Conservation (phyloP, 148 eudicot genomes). For the Chenopodium suecicum region DNA sequence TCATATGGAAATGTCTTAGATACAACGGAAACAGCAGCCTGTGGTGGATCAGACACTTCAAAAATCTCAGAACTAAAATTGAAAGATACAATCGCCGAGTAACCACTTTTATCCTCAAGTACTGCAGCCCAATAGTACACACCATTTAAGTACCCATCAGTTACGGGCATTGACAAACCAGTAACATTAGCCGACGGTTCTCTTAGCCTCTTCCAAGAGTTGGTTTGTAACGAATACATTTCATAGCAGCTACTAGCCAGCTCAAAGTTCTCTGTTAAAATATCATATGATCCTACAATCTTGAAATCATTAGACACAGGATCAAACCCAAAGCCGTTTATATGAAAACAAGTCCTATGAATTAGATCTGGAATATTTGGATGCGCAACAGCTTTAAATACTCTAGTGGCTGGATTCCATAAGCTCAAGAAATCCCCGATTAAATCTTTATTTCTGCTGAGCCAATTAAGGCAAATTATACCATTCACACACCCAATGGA, state of each 20-base stretch:
- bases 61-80: constrained; percentile 17
- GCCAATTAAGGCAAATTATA: background rate
- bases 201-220: constrained; percentile 21
- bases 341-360: background rate
- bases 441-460: too few relatives aligned
- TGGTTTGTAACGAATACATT: constrained; percentile 20
- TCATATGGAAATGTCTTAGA: too few relatives aligned
- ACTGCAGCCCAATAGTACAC: constrained; percentile 4
- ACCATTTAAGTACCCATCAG: constrained; percentile 6
- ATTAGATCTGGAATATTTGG: background rate
- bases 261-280: background rate
- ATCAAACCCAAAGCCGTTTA: constrained; percentile 1
- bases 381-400: constrained; percentile 6
- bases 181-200: background rate
- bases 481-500: constrained; percentile 16
- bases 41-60: constrained; percentile 12
- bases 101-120: background rate
- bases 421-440: background rate
- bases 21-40: background rate
- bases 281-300: background rate
- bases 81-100: background rate
- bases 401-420: constrained; percentile 29
- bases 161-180: background rate
- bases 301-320: constrained; percentile 18
- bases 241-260: background rate